Evolutionary conservation across 2,329 filamentous ascomycete species (phyloP), one percentile per base, ranked within the genome.

Genomic region (Epichloe hybrida): DNA sequence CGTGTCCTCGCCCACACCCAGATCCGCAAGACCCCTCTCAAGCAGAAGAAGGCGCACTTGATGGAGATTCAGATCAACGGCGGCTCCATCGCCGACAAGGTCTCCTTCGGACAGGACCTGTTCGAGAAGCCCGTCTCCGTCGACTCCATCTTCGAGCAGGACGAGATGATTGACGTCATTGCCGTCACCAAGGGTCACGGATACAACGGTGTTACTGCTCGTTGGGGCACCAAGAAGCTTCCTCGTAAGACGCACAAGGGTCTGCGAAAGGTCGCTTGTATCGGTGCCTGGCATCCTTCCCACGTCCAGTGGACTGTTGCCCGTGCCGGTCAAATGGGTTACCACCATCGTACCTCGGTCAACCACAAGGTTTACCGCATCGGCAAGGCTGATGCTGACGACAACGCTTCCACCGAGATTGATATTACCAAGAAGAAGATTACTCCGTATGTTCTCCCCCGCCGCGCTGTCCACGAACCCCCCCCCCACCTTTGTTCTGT

Each of bases 221-320:
- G 93, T 78, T 98, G 93, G 93, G 93, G 93, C 67, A 98, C 93
- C 79, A 98, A 96, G 88, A 98, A 97, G 88, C 88, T 98, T 68
- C 93, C 93, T 64, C 88, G 93, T 72, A 98, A 98, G 89, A 98
- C 93, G 57, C 93, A 98, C 87, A 98, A 98, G 86, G 93, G 93
- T 95, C 89, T 98, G 70, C 86, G 93, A 70, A 98, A 98, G 87
- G 91, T 98, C 66, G 93, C 93, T 70, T 98, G 93, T 95, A 98
- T 98, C 74, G 93, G 93, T 87, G 93, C 93, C 66, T 98, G 93
- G 93, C 93, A 98, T 81, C 93, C 93, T 70, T 89, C 87, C 75
- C 93, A 98, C 88, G 93, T 98, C 75, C 93, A 98, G 81, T 98
- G 93, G 93, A 98, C 93, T 72, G 93, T 98, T 79, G 93, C 91